Evolutionary conservation across 176 grass and related monocot species (phyloP).

Genomic region (Oryza coarctata): DNA sequence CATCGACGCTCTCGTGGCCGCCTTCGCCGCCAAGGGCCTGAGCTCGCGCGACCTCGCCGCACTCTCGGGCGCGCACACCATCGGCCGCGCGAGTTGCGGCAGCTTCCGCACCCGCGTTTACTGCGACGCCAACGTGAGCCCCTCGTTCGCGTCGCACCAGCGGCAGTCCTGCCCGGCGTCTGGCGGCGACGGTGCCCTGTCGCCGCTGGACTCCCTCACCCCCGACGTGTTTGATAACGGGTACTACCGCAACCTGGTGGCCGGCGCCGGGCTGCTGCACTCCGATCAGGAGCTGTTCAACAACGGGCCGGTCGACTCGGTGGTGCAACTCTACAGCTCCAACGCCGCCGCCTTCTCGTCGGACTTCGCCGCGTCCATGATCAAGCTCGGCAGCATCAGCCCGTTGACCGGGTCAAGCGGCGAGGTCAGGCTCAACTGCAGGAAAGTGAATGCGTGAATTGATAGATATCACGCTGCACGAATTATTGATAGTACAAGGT

Average conservation of each 20-base stretch:
- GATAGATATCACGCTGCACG: neutral
- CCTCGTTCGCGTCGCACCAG: slow-evolving; percentile 28
- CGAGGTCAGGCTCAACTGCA: slow-evolving; percentile 79
- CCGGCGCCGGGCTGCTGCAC: slow-evolving; percentile 59
- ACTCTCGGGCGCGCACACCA: slow-evolving; percentile 68
- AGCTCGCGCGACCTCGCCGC: slow-evolving; percentile 48
- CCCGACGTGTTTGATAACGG: slow-evolving; percentile 70
- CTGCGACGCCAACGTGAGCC: slow-evolving; percentile 53
- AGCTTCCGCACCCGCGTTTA: slow-evolving; percentile 59
- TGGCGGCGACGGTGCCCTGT: slow-evolving; percentile 37
- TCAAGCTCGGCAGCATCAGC: slow-evolving; percentile 56
- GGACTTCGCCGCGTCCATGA: slow-evolving; percentile 67
- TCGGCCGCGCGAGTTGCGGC: slow-evolving; percentile 47
- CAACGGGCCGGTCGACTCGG: slow-evolving; percentile 48
- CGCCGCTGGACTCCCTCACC: slow-evolving; percentile 59
- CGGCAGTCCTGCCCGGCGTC: slow-evolving; percentile 31
- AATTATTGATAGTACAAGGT: neutral
- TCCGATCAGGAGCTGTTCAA: slow-evolving; percentile 90
- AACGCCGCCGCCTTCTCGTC: slow-evolving; percentile 46
- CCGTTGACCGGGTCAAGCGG: slow-evolving; percentile 53
- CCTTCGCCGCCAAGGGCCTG: slow-evolving; percentile 68
- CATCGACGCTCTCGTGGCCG: slow-evolving; percentile 30
- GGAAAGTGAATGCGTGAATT: slow-evolving; percentile 52
- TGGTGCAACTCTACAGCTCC: slow-evolving; percentile 56
- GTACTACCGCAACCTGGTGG: slow-evolving; percentile 57